Conservation (phyloP, 257 asterid species). For the Forsythia viridissima region DNA sequence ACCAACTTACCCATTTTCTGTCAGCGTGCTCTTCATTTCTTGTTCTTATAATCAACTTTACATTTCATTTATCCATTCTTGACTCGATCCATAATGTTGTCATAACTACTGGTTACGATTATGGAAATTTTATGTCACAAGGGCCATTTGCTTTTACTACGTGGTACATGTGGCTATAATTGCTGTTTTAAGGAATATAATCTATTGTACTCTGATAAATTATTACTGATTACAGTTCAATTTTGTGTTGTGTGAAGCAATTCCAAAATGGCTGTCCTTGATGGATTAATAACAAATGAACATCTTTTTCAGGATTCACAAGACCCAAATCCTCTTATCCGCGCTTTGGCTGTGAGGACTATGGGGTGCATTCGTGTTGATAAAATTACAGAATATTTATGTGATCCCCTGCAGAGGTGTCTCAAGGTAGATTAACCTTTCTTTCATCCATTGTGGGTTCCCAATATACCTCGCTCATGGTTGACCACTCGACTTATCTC, state of each 20-base stretch:
- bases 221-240: neutral
- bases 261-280: slow-evolving; percentile 14
- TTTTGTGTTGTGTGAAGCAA: neutral
- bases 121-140: slow-evolving; percentile 4
- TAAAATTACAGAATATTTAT: slow-evolving; percentile 93
- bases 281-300: slow-evolving; percentile 17
- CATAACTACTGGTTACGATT: neutral
- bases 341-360: slow-evolving; percentile 98
- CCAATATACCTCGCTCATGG: slow-evolving; percentile 13
- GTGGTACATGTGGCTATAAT: slow-evolving; percentile 8
- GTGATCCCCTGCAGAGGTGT: slow-evolving; percentile 98
- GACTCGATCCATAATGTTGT: neutral
- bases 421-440: slow-evolving; percentile 65
- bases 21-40: neutral
- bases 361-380: slow-evolving; percentile 99
- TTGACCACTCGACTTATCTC: slow-evolving; percentile 14
- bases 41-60: slow-evolving; percentile 9
- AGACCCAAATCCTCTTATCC: slow-evolving; percentile 97
- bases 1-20: neutral
- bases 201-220: neutral
- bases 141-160: slow-evolving; percentile 8
- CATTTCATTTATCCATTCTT: neutral
- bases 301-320: slow-evolving; percentile 77
- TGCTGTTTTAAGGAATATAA: neutral
- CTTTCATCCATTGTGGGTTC: slow-evolving; percentile 19